These are phyloP conservation scores for Ammopiptanthus mongolicus DNA, from an alignment of 306 rosid genomes.

Conservation along the genomic window DNA sequence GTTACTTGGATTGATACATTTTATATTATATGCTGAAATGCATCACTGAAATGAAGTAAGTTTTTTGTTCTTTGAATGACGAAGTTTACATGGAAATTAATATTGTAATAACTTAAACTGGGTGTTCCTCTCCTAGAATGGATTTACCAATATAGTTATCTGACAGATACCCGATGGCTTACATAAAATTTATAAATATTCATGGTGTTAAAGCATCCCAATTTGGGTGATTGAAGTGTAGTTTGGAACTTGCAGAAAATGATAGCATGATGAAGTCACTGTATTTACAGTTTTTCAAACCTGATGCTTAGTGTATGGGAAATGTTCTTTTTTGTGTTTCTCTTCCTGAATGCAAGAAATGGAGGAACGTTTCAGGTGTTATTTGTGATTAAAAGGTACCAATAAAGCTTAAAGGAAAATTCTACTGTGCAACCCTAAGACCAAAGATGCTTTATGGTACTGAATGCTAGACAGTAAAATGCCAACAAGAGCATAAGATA, in stretches of 20 bases:
- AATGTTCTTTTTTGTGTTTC: not conserved
- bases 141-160: not conserved
- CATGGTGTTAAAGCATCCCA: not conserved
- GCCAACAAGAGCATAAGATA: too few species aligned
- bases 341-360: not conserved
- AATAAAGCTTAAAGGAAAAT: too few species aligned
- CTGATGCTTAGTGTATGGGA: not conserved
- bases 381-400: too few species aligned
- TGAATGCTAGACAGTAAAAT: too few species aligned
- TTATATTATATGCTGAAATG: not conserved
- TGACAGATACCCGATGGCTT: not conserved
- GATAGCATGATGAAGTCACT: not conserved
- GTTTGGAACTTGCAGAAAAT: conserved; percentile 2
- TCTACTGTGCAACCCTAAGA: too few species aligned
- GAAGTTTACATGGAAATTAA: not conserved
- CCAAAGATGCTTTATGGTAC: too few species aligned
- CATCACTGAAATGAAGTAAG: not conserved
- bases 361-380: not conserved
- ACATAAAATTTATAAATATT: not conserved
- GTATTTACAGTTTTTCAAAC: not conserved
- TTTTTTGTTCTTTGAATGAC: not conserved
- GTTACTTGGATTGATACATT: conserved; percentile 3
- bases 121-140: not conserved
- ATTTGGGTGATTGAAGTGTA: not conserved
- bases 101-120: not conserved